Base-by-base conservation (phyloP, 192 early-diverging fungal genomes). In the Mortierella claussenii region DNA sequence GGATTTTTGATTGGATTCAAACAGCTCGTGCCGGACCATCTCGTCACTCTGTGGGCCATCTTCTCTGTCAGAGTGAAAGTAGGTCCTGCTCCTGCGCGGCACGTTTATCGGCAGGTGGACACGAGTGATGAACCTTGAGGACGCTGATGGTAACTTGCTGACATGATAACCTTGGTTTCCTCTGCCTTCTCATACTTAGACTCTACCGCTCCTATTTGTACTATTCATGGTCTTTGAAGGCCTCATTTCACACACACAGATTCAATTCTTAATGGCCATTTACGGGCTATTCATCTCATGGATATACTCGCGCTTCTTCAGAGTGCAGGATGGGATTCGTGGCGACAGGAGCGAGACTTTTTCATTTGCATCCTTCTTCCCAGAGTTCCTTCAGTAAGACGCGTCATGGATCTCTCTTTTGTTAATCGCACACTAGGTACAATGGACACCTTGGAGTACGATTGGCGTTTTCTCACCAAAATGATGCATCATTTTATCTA, bases 321-420 rank as follows among this genome's bases (percentile, higher is more conserved):
- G 91, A 55, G 60, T 82, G 27, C 86, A 95, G 50, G 92, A 94
- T 63, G 87, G 91, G 15, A 83, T 94, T 18, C 80, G 80, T 37
- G 97, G 97, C 46, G 97, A 97, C 66, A 88, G 93, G 24, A 92
- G 91, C 70, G 95, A 96, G 43, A 89, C 94, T 1, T 98, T 98
- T 87, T 90, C 91, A 0, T 91, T 98, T 58, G 86, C 82, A 1
- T 93, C 93, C 20, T 97, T 98, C 60, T 98, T 95, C 78, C 97
- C 97, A 3, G 93, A 95, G 44, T 79, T 87, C 48, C 64, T 91
- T 15, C 89, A 92, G 91, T 92, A 78, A 80, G 85, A n/a, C n/a
- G n/a, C n/a, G n/a, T n/a, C n/a, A n/a, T n/a, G n/a, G n/a, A n/a
- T n/a, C n/a, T n/a, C n/a, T n/a, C n/a, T n/a, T n/a, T n/a, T n/a